These are phyloP conservation scores for Chalciporus piperatus DNA, from an alignment of 768 basidiomycete genomes.

Conservation along the genomic window DNA sequence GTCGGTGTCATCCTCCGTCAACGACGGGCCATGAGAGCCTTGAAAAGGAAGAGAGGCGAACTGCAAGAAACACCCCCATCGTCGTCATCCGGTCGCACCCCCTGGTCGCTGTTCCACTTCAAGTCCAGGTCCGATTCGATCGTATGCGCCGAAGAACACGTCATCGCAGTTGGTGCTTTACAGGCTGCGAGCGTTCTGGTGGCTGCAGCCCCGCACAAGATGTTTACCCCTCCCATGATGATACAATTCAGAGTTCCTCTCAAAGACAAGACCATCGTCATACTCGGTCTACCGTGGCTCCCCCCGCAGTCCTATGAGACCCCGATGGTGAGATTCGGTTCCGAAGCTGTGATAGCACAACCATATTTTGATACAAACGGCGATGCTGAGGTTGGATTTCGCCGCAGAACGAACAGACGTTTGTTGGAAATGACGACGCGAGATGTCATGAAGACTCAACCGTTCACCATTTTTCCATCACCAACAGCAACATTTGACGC, in stretches of 20 bases:
- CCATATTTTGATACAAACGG: neutral
- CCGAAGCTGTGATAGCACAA: too few species aligned
- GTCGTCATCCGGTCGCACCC: neutral
- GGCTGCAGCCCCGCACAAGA: constrained; percentile 25
- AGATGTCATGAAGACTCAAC: neutral
- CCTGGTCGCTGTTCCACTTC: constrained; percentile 3
- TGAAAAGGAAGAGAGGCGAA: neutral
- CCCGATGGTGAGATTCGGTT: constrained; percentile 2
- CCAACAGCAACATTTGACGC: neutral
- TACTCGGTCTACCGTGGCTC: constrained; percentile 19
- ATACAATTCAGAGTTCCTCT: constrained; percentile 23
- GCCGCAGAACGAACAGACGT: neutral
- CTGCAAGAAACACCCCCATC: neutral
- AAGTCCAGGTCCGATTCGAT: neutral
- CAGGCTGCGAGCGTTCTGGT: constrained; percentile 23
- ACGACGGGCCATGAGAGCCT: constrained; percentile 1
- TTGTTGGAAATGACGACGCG: neutral
- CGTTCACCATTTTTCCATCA: neutral
- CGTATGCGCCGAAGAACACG: neutral
- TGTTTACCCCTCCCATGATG: constrained; percentile 18
- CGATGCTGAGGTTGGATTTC: neutral
- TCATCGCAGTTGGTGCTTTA: constrained; percentile 20
- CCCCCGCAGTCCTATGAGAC: too few species aligned
- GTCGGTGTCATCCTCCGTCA: constrained; percentile 22
- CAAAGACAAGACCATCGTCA: constrained; percentile 18